These are phyloP conservation scores for Pseudogymnoascus sp. DNA, from an alignment of 2,329 filamentous ascomycete species.

Conservation along the genomic window DNA sequence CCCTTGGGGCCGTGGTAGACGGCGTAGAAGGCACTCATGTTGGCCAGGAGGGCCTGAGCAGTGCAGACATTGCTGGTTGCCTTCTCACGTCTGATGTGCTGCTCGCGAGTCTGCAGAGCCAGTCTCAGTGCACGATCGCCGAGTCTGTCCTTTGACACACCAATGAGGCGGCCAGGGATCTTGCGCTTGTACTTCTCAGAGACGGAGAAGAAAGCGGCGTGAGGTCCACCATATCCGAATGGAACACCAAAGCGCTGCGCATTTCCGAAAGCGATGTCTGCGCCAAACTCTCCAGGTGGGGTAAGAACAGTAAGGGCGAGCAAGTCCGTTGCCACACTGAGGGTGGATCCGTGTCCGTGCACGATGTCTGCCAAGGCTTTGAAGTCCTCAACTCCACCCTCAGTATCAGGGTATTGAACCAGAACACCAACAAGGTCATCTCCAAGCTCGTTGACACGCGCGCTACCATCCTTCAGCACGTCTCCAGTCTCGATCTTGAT, in stretches of 20 bases:
- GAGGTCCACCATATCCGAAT: constrained; percentile 87
- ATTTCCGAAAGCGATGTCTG: constrained; percentile 90
- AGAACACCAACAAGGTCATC: constrained; percentile 81
- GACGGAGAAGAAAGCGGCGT: constrained; percentile 92
- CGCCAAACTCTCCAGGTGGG: constrained; percentile 87
- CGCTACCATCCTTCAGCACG: constrained; percentile 55
- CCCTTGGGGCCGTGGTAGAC: constrained; percentile 86
- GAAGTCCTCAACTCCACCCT: constrained; percentile 72
- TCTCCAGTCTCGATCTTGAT: constrained; percentile 71
- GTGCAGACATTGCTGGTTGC: constrained; percentile 97
- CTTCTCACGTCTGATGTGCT: constrained; percentile 94
- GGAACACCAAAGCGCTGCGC: constrained; percentile 88
- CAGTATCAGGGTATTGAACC: constrained; percentile 90
- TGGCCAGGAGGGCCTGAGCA: constrained; percentile 84
- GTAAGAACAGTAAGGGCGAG: constrained; percentile 80
- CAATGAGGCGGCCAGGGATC: constrained; percentile 84
- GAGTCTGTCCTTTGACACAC: constrained; percentile 82
- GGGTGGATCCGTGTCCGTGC: constrained; percentile 68
- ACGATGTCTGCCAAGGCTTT: constrained; percentile 64
- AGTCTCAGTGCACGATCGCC: constrained; percentile 75
- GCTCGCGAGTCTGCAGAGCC: constrained; percentile 85
- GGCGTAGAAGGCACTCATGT: constrained; percentile 93
- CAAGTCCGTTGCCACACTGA: constrained; percentile 84
- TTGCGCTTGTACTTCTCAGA: constrained; percentile 88
- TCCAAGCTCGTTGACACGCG: constrained; percentile 64